phyloP scores from a whole-genome alignment of 345 rosid genomes.

The Eucalyptus sideroxylon region DNA sequence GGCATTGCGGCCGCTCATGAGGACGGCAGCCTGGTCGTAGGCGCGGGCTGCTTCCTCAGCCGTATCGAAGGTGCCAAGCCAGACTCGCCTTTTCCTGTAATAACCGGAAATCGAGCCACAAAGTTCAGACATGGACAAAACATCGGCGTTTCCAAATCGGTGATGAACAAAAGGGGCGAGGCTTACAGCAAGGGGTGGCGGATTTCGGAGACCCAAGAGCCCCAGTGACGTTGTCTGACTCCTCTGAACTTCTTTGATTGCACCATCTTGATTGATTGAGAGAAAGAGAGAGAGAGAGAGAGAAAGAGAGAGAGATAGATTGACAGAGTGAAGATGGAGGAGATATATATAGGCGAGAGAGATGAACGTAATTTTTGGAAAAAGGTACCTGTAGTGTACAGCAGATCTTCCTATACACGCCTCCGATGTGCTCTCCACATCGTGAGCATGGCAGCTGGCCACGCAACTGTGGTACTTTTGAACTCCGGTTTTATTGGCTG shows the following conservation, averaged over 20 bases:
- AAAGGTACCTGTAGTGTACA: neutral
- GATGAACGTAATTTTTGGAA: neutral
- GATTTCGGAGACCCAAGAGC: conserved; percentile 65
- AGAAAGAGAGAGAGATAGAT: neutral
- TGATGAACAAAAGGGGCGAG: neutral
- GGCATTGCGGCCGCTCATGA: conserved; percentile 47
- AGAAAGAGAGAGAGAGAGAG: neutral
- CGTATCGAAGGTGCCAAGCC: conserved; percentile 57
- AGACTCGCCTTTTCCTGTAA: conserved; percentile 42
- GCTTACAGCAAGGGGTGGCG: conserved; percentile 48
- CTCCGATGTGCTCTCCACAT: neutral
- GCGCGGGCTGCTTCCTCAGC: conserved; percentile 54
- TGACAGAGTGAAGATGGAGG: neutral
- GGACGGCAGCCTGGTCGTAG: conserved; percentile 42
- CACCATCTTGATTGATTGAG: conserved; percentile 6
- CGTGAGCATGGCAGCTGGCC: neutral
- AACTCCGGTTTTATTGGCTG: neutral
- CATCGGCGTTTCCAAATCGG: neutral
- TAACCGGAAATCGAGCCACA: neutral
- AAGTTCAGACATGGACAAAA: neutral
- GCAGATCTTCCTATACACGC: neutral
- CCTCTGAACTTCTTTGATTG: conserved; percentile 56
- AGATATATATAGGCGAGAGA: neutral
- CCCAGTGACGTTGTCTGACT: conserved; percentile 65
- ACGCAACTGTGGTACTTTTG: neutral